Evolutionary conservation across 352 stramenopile species (phyloP).

Genomic region (Pythium utonaiense): DNA sequence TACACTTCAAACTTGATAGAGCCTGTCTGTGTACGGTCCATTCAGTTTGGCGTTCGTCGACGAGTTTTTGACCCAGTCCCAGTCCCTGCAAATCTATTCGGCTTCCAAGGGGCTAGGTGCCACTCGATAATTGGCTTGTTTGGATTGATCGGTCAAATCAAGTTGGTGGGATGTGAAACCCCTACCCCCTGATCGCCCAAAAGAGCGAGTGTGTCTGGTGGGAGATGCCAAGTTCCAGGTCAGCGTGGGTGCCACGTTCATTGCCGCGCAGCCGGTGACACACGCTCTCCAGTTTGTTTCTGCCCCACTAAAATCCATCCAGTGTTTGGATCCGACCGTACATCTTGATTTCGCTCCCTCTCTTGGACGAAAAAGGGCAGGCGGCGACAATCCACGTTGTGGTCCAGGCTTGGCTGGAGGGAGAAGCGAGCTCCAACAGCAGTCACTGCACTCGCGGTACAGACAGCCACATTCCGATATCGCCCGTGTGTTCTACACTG

Average conservation of each 20-base stretch:
- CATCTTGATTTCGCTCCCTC: slow-evolving; percentile 12
- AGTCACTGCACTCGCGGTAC: not conserved
- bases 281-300: slow-evolving; percentile 9
- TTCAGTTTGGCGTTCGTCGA: not conserved
- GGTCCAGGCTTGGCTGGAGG: not conserved
- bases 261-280: slow-evolving; percentile 13
- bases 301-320: slow-evolving; percentile 19
- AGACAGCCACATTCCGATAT: slow-evolving; percentile 10
- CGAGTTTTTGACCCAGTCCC: not conserved
- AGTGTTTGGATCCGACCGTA: slow-evolving; percentile 12
- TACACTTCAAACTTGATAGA: not conserved
- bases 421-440: slow-evolving; percentile 9
- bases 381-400: not conserved
- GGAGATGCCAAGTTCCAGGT: not conserved
- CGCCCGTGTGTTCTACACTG: not conserved
- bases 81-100: not conserved
- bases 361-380: slow-evolving; percentile 4
- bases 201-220: slow-evolving; percentile 16
- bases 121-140: no score
- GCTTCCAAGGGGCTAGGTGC: no score
- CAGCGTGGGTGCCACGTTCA: slow-evolving; percentile 1
- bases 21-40: not conserved
- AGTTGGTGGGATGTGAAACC: not conserved
- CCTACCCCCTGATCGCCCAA: slow-evolving; percentile 3
- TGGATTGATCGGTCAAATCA: not conserved